phyloP scores from a whole-genome alignment of 2,329 filamentous ascomycete species.

The Setomelanomma holmii region DNA sequence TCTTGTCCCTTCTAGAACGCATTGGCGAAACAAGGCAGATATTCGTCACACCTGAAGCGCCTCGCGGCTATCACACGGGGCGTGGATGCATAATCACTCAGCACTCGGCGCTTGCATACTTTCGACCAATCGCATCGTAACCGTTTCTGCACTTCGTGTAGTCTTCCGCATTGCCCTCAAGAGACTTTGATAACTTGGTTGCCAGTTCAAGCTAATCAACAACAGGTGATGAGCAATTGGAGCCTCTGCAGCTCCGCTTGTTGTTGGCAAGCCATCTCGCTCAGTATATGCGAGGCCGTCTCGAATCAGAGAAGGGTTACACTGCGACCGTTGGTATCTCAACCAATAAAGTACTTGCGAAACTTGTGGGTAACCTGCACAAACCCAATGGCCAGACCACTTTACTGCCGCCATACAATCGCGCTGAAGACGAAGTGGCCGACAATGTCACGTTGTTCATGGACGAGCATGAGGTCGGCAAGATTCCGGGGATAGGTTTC shows the following conservation, averaged over 20 bases:
- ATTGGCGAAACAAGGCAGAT: too few species aligned
- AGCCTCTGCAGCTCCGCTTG: conserved; percentile 65
- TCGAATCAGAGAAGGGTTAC: conserved; percentile 81
- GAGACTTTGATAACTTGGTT: too few species aligned
- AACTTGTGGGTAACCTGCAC: conserved; percentile 81
- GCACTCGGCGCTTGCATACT: too few species aligned
- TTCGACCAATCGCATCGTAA: too few species aligned
- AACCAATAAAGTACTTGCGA: conserved; percentile 85
- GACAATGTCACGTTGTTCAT: conserved; percentile 72
- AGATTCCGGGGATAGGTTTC: conserved; percentile 85
- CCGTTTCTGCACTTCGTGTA: too few species aligned
- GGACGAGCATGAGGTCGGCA: conserved; percentile 76
- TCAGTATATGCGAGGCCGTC: conserved; percentile 70
- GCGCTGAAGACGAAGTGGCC: conserved; percentile 19
- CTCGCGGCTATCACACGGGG: too few species aligned
- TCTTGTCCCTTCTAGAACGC: background rate
- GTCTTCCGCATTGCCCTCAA: too few species aligned
- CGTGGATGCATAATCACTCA: too few species aligned
- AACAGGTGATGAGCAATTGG: conserved; percentile 23
- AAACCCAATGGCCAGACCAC: conserved; percentile 91
- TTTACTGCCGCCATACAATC: conserved; percentile 70
- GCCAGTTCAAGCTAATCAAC: conserved; percentile 21
- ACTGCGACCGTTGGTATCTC: conserved; percentile 88
- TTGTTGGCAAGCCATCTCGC: conserved; percentile 83
- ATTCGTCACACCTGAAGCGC: too few species aligned